A percentile compares a stretch with the other conserved stretches of the same genome.
These are phyloP conservation scores for Phytophthora quininea DNA, from an alignment of 352 stramenopile species.

Conservation along the genomic window DNA sequence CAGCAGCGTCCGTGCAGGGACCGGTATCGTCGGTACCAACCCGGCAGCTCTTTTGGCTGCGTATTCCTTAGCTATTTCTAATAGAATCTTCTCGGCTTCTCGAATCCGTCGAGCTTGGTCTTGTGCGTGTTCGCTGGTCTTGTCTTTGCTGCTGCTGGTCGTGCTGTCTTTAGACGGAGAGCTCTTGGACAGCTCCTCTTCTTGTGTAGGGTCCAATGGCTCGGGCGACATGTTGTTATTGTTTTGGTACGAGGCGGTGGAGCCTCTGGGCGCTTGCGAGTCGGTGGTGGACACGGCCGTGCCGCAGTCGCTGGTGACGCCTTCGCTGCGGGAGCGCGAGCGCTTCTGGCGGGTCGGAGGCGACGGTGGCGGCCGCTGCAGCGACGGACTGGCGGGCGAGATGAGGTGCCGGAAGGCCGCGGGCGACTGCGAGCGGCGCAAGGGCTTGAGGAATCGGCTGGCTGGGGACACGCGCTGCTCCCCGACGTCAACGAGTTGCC, in stretches of 20 bases:
- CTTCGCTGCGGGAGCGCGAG: slow-evolving; percentile 36
- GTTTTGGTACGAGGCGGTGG: slow-evolving; percentile 4
- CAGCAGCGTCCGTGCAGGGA: slow-evolving; percentile 75
- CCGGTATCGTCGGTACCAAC: slow-evolving; percentile 70
- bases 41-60: slow-evolving; percentile 77
- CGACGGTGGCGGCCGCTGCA: slow-evolving; percentile 2
- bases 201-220: slow-evolving; percentile 26
- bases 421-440: slow-evolving; percentile 9
- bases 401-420: slow-evolving; percentile 16
- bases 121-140: slow-evolving; percentile 4
- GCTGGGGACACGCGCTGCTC: slow-evolving; percentile 15
- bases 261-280: slow-evolving; percentile 31
- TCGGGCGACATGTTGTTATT: slow-evolving; percentile 5
- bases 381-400: slow-evolving; percentile 19
- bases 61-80: slow-evolving; percentile 83
- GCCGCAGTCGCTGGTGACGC: slow-evolving; percentile 40
- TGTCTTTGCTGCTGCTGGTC: slow-evolving; percentile 1
- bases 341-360: slow-evolving; percentile 12
- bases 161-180: slow-evolving; percentile 2
- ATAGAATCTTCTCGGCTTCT: slow-evolving; percentile 71
- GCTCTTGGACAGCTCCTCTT: slow-evolving; percentile 28
- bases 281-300: slow-evolving; percentile 32
- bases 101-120: slow-evolving; percentile 46
- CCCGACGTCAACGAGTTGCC: slow-evolving; percentile 26
- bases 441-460: slow-evolving; percentile 23